These are phyloP conservation scores for apple (Malus domestica) DNA, from an alignment of 306 rosid species.

Conservation along the genomic window ASM211411v1 NC_041795.1:33692001-33692500, in stretches of 20 bases:
- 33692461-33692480: no score
- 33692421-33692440: no score
- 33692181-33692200: constrained; percentile 53
- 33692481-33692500: no score
- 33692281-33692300: neutral
- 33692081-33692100: constrained; percentile 48
- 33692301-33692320: neutral
- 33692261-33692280: neutral
- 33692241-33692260: neutral
- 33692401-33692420: no score
- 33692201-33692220: neutral
- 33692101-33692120: constrained; percentile 53
- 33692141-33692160: constrained; percentile 43
- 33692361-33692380: neutral
- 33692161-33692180: constrained; percentile 49
- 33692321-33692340: neutral
- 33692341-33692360: neutral
- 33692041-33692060: constrained; percentile 45
- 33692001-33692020: neutral
- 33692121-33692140: constrained; percentile 57
- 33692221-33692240: neutral
- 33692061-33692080: constrained; percentile 78
- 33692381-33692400: neutral
- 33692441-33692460: no score
- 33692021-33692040: neutral